Conservation (phyloP, 139 green algal species). For the Haematococcus lacustris region DNA sequence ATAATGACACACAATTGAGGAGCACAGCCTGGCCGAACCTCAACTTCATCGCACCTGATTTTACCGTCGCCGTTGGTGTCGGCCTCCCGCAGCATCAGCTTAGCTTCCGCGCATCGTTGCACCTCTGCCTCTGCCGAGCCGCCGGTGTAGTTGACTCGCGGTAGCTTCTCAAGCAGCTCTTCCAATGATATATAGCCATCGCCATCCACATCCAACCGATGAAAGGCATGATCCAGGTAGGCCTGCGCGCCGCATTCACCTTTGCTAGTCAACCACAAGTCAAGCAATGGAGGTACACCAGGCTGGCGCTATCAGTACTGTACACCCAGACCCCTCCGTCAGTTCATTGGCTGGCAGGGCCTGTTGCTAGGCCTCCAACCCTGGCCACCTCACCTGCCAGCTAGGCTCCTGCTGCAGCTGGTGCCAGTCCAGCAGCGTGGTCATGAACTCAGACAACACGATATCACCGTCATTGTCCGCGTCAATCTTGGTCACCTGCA, state of each 20-base stretch:
- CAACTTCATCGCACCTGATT: conserved; percentile 26
- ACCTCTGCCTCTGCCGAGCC: background rate
- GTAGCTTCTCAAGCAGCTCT: conserved; percentile 50
- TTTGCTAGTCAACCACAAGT: no score
- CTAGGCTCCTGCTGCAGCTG: conserved; percentile 37
- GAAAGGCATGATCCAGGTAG: conserved; percentile 60
- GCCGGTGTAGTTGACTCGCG: background rate
- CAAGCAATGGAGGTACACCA: no score
- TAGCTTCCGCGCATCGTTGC: conserved; percentile 49
- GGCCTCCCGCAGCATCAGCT: conserved; percentile 78
- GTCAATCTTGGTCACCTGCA: conserved; percentile 53
- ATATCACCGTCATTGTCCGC: conserved; percentile 64
- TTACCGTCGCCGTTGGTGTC: conserved; percentile 78
- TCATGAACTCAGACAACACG: conserved; percentile 72
- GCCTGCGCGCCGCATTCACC: conserved; percentile 2
- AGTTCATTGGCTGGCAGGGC: no score
- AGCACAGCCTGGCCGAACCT: background rate
- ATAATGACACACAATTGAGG: background rate
- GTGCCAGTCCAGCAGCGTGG: conserved; percentile 78
- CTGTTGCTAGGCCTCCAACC: no score
- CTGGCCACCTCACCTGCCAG: conserved; percentile 38
- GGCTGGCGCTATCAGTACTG: no score
- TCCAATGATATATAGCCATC: conserved; percentile 78
- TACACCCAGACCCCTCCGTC: no score
- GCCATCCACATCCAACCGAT: conserved; percentile 69